A percentile compares a stretch with the other conserved stretches of the same genome.
phyloP scores from a whole-genome alignment of 1,284 basidiomycete species.

The Cystobasidium pallidum region DNA sequence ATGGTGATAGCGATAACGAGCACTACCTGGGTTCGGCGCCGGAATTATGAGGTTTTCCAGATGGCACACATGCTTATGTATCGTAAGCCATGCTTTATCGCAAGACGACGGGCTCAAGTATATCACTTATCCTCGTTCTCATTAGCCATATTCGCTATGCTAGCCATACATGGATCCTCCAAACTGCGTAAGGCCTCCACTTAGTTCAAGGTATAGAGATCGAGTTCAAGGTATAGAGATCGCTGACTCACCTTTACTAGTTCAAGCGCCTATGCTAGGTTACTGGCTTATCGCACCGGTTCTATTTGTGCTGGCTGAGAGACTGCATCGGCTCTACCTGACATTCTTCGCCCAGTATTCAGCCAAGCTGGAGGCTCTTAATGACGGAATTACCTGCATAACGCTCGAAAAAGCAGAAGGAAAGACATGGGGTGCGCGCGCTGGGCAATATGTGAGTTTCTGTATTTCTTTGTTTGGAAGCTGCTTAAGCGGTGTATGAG shows the following conservation, averaged over 20 bases:
- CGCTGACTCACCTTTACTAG: not conserved
- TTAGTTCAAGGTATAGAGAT: not conserved
- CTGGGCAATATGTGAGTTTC: slow-evolving; percentile 28
- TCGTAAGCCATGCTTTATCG: slow-evolving; percentile 10
- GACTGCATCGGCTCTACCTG: slow-evolving; percentile 14
- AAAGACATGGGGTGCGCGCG: slow-evolving; percentile 17
- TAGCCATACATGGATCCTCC: slow-evolving; percentile 23
- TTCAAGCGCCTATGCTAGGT: slow-evolving; percentile 35
- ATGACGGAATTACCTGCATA: slow-evolving; percentile 24
- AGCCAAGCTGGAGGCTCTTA: slow-evolving; percentile 31
- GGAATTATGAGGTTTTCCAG: slow-evolving; percentile 32
- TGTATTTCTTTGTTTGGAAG: not conserved
- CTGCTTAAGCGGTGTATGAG: not conserved
- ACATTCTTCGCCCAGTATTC: slow-evolving; percentile 24
- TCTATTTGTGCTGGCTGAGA: slow-evolving; percentile 2
- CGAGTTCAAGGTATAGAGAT: not conserved
- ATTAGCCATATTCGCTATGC: slow-evolving; percentile 33
- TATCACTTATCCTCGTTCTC: not conserved
- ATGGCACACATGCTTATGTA: slow-evolving; percentile 35
- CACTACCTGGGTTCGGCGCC: not conserved
- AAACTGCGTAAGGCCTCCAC: not conserved
- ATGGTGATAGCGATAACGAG: slow-evolving; percentile 10
- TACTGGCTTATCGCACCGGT: slow-evolving; percentile 30
- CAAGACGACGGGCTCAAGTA: no score
- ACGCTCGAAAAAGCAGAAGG: slow-evolving; percentile 27